Conservation (phyloP, 1,284 basidiomycete genomes). For the Athelia psychrophila region DNA sequence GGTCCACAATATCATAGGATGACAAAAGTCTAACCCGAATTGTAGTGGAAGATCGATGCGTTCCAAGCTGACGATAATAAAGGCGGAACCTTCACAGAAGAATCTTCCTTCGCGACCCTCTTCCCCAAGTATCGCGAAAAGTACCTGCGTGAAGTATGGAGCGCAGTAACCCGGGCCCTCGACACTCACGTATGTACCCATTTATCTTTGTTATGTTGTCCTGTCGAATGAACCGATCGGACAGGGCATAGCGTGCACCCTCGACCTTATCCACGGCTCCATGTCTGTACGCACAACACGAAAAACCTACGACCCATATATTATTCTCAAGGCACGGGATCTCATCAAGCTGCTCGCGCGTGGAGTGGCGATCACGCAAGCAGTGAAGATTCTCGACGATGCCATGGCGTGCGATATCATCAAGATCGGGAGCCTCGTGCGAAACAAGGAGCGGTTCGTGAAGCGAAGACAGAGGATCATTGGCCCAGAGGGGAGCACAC, state of each 20-base stretch:
- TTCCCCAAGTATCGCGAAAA: slow-evolving; percentile 99
- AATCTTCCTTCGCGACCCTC: slow-evolving; percentile 96
- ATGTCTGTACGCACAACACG: slow-evolving; percentile 98
- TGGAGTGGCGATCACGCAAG: slow-evolving; percentile 83
- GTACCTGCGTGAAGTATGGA: slow-evolving; percentile 94
- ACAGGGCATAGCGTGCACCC: slow-evolving; percentile 86
- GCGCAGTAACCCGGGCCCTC: slow-evolving; percentile 84
- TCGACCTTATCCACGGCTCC: slow-evolving; percentile 94
- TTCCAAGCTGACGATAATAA: slow-evolving; percentile 80
- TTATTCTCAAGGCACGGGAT: slow-evolving; percentile 94
- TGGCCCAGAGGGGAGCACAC: slow-evolving; percentile 93
- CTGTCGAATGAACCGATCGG: background rate
- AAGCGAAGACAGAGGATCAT: slow-evolving; percentile 96
- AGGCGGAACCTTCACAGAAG: slow-evolving; percentile 85
- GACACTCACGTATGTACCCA: slow-evolving; percentile 67
- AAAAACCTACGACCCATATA: slow-evolving; percentile 96
- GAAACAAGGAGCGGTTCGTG: slow-evolving; percentile 97
- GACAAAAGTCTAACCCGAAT: too few relatives aligned
- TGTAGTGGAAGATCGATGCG: slow-evolving; percentile 86
- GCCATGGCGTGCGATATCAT: slow-evolving; percentile 94
- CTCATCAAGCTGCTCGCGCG: slow-evolving; percentile 94
- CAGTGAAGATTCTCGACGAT: slow-evolving; percentile 91
- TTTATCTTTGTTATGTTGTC: background rate
- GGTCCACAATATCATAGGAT: slow-evolving; percentile 8
- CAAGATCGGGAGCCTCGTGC: slow-evolving; percentile 92